Evolutionary conservation across 2,329 filamentous ascomycete species (phyloP).

Genomic region (Xylariaceae sp.): DNA sequence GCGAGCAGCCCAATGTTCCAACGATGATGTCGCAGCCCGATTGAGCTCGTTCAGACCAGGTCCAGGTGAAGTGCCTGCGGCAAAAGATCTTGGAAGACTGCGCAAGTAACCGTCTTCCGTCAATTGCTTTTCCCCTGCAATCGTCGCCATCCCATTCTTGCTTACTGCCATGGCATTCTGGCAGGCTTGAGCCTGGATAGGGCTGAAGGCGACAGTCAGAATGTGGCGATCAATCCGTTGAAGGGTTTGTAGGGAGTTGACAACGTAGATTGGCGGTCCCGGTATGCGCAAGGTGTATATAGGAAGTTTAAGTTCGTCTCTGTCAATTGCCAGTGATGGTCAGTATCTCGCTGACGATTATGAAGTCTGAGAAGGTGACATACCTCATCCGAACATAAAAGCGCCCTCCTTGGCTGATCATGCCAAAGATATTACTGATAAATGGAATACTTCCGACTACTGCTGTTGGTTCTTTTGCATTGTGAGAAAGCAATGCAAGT

Average conservation of each 20-base stretch:
- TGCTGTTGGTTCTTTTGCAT: constrained; percentile 7
- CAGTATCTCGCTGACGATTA: too few relatives aligned
- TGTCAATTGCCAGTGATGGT: constrained; percentile 1
- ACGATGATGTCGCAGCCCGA: constrained; percentile 1
- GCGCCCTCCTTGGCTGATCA: constrained; percentile 5
- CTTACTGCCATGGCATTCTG: constrained; percentile 9
- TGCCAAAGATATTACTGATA: constrained; percentile 10
- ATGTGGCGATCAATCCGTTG: constrained; percentile 14
- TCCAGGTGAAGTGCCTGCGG: constrained; percentile 2
- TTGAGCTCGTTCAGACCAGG: constrained; percentile 7
- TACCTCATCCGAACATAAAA: constrained; percentile 11
- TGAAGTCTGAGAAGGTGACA: not conserved
- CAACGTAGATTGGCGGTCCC: constrained; percentile 10
- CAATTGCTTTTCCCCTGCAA: constrained; percentile 5
- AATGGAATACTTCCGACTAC: constrained; percentile 9
- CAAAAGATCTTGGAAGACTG: constrained; percentile 3
- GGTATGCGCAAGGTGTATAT: constrained; percentile 10
- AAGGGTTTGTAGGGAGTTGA: constrained; percentile 7
- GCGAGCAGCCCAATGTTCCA: constrained; percentile 1
- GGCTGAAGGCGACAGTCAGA: constrained; percentile 6
- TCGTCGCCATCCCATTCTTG: constrained; percentile 8
- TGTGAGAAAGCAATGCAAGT: not conserved
- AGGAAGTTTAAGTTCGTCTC: constrained; percentile 6
- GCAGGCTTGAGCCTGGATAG: constrained; percentile 8
- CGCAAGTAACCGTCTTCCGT: constrained; percentile 10